Evolutionary conservation across 352 stramenopile genomes (phyloP).

Genomic region (Pythium insidiosum): DNA sequence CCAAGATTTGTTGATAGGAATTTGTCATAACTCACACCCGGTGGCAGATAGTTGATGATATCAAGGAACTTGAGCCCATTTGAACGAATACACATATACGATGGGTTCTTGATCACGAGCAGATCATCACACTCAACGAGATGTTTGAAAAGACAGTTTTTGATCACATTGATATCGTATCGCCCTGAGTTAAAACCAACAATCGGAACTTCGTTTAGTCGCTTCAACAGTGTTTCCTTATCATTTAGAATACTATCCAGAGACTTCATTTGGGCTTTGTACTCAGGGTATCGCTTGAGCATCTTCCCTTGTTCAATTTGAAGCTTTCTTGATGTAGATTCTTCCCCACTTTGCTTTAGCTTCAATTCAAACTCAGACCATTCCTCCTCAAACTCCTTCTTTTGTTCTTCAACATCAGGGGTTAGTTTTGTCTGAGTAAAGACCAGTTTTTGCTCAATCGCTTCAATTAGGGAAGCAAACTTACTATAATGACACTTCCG

Average conservation of each 20-base stretch:
- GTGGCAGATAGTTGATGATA: slow-evolving; percentile 23
- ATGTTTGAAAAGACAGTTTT: slow-evolving; percentile 16
- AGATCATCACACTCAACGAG: slow-evolving; percentile 7
- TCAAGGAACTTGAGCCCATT: slow-evolving; percentile 21
- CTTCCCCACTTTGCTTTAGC: no score
- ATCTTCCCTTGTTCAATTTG: no score
- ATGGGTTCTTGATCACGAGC: slow-evolving; percentile 19
- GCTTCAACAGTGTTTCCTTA: no score
- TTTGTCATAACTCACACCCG: slow-evolving; percentile 18
- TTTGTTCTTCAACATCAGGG: no score
- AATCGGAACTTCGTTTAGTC: slow-evolving; percentile 4
- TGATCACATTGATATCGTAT: slow-evolving; percentile 28
- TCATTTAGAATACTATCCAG: not conserved
- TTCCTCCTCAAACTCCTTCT: no score
- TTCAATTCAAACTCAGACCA: no score
- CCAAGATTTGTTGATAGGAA: slow-evolving; percentile 22
- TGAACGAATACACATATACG: slow-evolving; percentile 25
- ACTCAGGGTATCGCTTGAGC: no score
- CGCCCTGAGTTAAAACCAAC: slow-evolving; percentile 17
- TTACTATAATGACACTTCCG: slow-evolving; percentile 1
- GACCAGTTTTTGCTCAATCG: slow-evolving; percentile 1
- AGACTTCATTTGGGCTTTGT: no score
- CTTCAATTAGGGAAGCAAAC: slow-evolving; percentile 1
- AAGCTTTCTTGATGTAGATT: no score
- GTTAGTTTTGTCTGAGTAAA: no score